Base-by-base conservation (phyloP, 306 rosid species). In the Medicago lupulina region DNA sequence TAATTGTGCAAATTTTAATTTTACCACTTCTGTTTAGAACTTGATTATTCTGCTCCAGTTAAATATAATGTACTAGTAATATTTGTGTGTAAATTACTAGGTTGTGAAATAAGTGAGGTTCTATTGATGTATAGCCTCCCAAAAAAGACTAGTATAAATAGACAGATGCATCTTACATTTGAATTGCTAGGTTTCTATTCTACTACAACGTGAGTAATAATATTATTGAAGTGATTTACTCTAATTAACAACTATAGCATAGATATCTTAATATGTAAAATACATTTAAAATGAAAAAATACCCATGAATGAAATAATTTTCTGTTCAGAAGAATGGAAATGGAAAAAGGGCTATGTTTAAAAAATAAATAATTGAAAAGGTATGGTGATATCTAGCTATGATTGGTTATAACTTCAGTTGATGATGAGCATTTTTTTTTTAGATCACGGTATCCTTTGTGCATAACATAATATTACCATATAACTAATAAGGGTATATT, bases 1-100 rank as follows among this genome's bases (percentile, higher is more conserved):
- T 18, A 86, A 85, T 5, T 91, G 97, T 61, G 80, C 67, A 49
- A 86, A 87, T 81, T 91, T 91, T 67, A 87, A 83, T 58, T 90
- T 88, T 36, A 86, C 91, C 8, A 70, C 88, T 3, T 71, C 41
- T 66, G 70, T 78, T 75, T 88, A 76, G 58, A 67, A 55, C 40
- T 82, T 44, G 1, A 46, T 70, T 53, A 0, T 15, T 51, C 36
- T 70, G 41, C 13, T 58, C 8, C 3, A 44, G 55, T 34, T 44
- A 44, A 50, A 4, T 58, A 23, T 15, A 1, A 23, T 23, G 28
- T 39, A 15, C 38, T 15, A 49, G 14, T 44, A n/a, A 73, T 46
- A 51, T 51, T 23, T 19, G 4, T 76, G 41, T 58, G 50, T 38
- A 57, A 69, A 23, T 2, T 2, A 49, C 21, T n/a, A 38, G 34